phyloP scores from a whole-genome alignment of 805 yeast species.

The Zygosaccharomyces siamensis region DNA sequence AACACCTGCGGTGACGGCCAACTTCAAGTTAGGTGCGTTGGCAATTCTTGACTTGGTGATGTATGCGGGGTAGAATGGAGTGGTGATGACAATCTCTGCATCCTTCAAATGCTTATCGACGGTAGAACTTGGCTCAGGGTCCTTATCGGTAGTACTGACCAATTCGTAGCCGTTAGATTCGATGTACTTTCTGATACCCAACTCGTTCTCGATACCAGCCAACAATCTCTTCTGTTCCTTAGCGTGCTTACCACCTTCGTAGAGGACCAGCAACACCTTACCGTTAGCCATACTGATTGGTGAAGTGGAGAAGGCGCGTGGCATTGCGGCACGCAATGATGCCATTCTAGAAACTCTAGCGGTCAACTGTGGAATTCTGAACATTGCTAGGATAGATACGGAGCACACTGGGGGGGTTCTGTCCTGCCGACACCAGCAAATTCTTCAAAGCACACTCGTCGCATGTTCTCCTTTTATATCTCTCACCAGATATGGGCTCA shows the following conservation, averaged over 20 bases:
- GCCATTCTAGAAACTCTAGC: background rate
- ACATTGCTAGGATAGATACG: background rate
- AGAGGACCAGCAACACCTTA: constrained; percentile 53
- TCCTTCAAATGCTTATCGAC: constrained; percentile 64
- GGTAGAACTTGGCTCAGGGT: constrained; percentile 46
- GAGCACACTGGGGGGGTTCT: background rate
- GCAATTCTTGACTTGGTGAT: constrained; percentile 60
- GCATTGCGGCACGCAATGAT: background rate
- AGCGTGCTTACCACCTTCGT: constrained; percentile 56
- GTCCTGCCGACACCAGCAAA: background rate
- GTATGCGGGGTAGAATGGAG: constrained; percentile 82
- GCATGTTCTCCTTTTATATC: background rate
- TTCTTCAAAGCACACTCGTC: background rate
- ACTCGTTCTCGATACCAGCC: constrained; percentile 71
- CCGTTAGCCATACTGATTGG: background rate
- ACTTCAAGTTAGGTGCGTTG: constrained; percentile 64
- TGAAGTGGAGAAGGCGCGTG: background rate
- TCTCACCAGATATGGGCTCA: background rate
- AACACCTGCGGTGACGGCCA: constrained; percentile 74
- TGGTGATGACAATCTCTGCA: constrained; percentile 72
- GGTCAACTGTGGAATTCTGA: background rate
- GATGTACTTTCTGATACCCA: constrained; percentile 62
- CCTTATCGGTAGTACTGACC: constrained; percentile 64
- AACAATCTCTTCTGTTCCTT: constrained; percentile 53
- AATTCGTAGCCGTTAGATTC: constrained; percentile 63